Percentiles rank a stretch among this genome's conserved stretches.
Evolutionary conservation across 139 green algal species (phyloP).

Genomic region (Tetradesmus lagerheimii): DNA sequence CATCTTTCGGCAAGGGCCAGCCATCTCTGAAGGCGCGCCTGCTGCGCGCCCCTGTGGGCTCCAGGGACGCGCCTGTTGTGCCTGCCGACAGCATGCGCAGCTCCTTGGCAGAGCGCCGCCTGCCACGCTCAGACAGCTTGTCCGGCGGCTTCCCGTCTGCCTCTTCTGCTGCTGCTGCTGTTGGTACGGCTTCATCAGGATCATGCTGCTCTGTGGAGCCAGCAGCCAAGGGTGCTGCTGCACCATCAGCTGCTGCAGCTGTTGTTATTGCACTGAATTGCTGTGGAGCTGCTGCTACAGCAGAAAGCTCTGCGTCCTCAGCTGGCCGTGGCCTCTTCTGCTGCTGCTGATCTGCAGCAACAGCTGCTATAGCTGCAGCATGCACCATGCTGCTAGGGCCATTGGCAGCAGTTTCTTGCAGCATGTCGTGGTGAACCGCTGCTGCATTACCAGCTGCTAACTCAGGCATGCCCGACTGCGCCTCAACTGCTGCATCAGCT

Average conservation of each 20-base stretch:
- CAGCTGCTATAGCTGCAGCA: neutral
- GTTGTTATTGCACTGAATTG: neutral
- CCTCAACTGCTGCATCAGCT: neutral
- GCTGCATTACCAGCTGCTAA: neutral
- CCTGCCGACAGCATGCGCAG: conserved; percentile 17
- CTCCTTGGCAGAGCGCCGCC: conserved; percentile 26
- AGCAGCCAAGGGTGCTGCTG: neutral
- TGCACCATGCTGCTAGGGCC: neutral
- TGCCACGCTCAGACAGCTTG: neutral
- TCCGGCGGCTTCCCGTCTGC: neutral
- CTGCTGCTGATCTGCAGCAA: neutral
- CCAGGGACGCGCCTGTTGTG: neutral
- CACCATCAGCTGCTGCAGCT: neutral
- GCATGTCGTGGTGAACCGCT: neutral
- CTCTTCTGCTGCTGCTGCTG: neutral
- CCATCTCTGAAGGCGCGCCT: neutral
- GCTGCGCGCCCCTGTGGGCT: neutral
- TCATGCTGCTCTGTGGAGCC: neutral
- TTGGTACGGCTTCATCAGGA: neutral
- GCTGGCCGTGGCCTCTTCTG: neutral
- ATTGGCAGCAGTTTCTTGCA: neutral
- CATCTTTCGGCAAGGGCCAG: neutral
- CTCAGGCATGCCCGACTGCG: neutral
- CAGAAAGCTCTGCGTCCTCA: neutral
- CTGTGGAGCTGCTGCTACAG: neutral